Percentiles rank a stretch among this genome's conserved stretches.
Evolutionary conservation across 2,329 filamentous ascomycete genomes (phyloP).

Genomic region (Aspergillus sp.): DNA sequence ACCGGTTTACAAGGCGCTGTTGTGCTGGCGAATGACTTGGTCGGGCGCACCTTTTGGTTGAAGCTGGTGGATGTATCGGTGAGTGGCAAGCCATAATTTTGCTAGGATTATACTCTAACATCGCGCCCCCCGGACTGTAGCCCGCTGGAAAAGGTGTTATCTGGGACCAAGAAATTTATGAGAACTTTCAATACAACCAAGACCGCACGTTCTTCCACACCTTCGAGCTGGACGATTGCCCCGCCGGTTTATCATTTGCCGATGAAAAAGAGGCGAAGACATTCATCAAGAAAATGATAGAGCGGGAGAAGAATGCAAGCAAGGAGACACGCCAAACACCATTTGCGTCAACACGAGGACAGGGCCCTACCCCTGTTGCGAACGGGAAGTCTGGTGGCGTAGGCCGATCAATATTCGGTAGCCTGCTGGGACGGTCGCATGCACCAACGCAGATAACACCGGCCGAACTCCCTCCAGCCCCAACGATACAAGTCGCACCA

Average conservation of each 20-base stretch:
- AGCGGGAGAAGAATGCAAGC: slow-evolving; percentile 91
- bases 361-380: slow-evolving; percentile 44
- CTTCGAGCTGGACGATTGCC: slow-evolving; percentile 90
- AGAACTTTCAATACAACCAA: slow-evolving; percentile 91
- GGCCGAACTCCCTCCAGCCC: slow-evolving; percentile 23
- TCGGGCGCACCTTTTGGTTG: slow-evolving; percentile 94
- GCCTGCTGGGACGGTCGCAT: slow-evolving; percentile 50
- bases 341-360: slow-evolving; percentile 58
- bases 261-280: slow-evolving; percentile 98
- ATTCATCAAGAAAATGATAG: slow-evolving; percentile 96
- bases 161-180: slow-evolving; percentile 98
- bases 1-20: slow-evolving; percentile 89
- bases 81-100: slow-evolving; percentile 40
- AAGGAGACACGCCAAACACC: slow-evolving; percentile 79
- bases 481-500: slow-evolving; percentile 33
- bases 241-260: slow-evolving; percentile 86
- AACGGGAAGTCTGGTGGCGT: slow-evolving; percentile 46
- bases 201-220: slow-evolving; percentile 97
- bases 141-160: slow-evolving; percentile 79
- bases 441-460: slow-evolving; percentile 32
- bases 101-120: slow-evolving; percentile 11
- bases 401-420: slow-evolving; percentile 54
- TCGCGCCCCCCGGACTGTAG: slow-evolving; percentile 43
- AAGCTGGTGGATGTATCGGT: slow-evolving; percentile 97
- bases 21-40: slow-evolving; percentile 88